A percentile compares a stretch with the other conserved stretches of the same genome.
Evolutionary conservation across 2,329 filamentous ascomycete genomes (phyloP).

Genomic region (Colletotrichum graminicola): DNA sequence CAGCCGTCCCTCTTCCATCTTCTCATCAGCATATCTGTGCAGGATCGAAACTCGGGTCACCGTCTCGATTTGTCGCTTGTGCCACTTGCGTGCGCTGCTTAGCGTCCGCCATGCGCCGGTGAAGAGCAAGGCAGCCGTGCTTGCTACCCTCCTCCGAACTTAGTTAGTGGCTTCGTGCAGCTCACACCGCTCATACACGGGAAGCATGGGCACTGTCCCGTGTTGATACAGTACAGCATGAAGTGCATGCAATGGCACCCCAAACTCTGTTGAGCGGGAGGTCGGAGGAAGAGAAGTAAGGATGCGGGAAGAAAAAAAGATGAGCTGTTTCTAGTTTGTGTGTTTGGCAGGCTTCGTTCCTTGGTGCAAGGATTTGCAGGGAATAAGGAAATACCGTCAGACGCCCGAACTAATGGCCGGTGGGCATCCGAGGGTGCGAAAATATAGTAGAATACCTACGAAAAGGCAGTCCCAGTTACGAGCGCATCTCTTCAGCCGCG

Average conservation of each 20-base stretch:
- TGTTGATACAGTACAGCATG: slow-evolving; percentile 36
- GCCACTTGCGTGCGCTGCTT: slow-evolving; percentile 28
- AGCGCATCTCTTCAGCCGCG: slow-evolving; percentile 37
- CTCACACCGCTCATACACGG: slow-evolving; percentile 40
- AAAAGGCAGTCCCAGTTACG: slow-evolving; percentile 7
- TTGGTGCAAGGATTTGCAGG: neutral
- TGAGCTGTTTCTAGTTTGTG: neutral
- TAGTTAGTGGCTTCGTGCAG: slow-evolving; percentile 34
- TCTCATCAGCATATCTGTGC: slow-evolving; percentile 24
- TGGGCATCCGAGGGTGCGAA: slow-evolving; percentile 35
- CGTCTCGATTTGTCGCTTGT: slow-evolving; percentile 23
- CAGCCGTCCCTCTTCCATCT: neutral
- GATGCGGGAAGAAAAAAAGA: neutral
- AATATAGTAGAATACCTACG: slow-evolving; percentile 33
- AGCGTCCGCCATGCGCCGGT: slow-evolving; percentile 32
- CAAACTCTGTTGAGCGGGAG: slow-evolving; percentile 20
- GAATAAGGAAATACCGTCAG: slow-evolving; percentile 28
- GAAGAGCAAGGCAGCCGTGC: slow-evolving; percentile 33
- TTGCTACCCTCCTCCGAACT: slow-evolving; percentile 40
- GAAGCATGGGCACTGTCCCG: slow-evolving; percentile 17
- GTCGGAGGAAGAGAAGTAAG: neutral
- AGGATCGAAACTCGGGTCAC: slow-evolving; percentile 13
- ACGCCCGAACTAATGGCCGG: slow-evolving; percentile 27
- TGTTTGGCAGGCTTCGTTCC: too few species aligned
- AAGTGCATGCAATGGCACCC: slow-evolving; percentile 41